Conservation (phyloP, 1,284 basidiomycete genomes). For the Malassezia japonica region DNA sequence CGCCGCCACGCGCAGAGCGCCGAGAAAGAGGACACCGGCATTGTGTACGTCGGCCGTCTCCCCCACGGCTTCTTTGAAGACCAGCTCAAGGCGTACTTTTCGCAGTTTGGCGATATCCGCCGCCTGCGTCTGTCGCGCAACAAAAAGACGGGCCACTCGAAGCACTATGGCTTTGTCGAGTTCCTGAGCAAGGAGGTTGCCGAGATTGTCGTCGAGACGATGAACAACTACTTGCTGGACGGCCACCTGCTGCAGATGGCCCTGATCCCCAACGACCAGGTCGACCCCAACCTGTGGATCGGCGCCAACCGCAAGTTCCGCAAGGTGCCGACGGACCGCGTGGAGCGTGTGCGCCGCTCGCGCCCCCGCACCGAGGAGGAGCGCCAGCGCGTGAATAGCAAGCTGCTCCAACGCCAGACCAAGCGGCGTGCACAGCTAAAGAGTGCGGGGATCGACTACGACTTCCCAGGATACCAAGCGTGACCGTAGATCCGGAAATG, state of each 20-base stretch:
- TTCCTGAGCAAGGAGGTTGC: slow-evolving; percentile 82
- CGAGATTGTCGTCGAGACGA: slow-evolving; percentile 90
- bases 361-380: slow-evolving; percentile 66
- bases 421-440: slow-evolving; percentile 69
- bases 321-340: slow-evolving; percentile 62
- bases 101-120: slow-evolving; percentile 85
- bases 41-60: slow-evolving; percentile 77
- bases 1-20: slow-evolving; percentile 18
- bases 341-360: slow-evolving; percentile 63
- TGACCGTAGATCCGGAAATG: neutral
- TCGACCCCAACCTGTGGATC: slow-evolving; percentile 89
- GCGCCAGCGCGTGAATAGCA: slow-evolving; percentile 59
- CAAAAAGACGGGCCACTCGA: slow-evolving; percentile 88
- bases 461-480: slow-evolving; percentile 58
- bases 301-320: slow-evolving; percentile 91
- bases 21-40: slow-evolving; percentile 55
- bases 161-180: slow-evolving; percentile 95
- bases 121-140: slow-evolving; percentile 83
- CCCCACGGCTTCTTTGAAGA: slow-evolving; percentile 97
- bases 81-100: slow-evolving; percentile 82
- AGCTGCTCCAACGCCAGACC: slow-evolving; percentile 68
- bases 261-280: slow-evolving; percentile 67
- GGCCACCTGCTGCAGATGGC: slow-evolving; percentile 79
- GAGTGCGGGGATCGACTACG: slow-evolving; percentile 77
- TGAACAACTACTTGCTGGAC: slow-evolving; percentile 95